Percentiles rank a stretch among this genome's conserved stretches.
Conservation (phyloP, 73 alveolate species). For the Durusdinium trenchii region DNA sequence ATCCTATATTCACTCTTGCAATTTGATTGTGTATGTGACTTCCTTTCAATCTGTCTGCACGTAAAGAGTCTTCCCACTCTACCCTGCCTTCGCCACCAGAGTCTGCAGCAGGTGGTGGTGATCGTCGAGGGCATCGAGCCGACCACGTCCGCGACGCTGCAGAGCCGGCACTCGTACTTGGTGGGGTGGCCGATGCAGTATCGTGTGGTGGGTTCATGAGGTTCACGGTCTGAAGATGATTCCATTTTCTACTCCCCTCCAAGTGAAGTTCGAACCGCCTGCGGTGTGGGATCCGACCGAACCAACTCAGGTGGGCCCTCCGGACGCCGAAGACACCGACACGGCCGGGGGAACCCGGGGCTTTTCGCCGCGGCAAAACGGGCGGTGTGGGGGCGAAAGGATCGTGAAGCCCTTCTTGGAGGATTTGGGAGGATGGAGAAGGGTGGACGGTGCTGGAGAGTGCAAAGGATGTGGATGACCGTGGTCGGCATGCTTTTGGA, state of each 20-base stretch:
- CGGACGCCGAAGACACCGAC: constrained; percentile 53
- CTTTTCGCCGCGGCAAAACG: not conserved
- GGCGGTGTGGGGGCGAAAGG: not conserved
- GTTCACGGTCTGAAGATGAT: too few species aligned
- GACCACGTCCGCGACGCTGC: constrained; percentile 83
- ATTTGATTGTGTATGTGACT: not conserved
- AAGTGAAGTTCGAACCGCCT: too few species aligned
- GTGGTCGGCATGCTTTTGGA: too few species aligned
- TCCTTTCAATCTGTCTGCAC: too few species aligned
- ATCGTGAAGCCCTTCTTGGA: too few species aligned
- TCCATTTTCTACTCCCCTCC: too few species aligned
- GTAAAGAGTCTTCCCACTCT: too few species aligned
- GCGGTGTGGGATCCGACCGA: too few species aligned
- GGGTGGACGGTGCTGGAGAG: not conserved
- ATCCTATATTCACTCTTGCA: not conserved
- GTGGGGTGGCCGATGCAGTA: too few species aligned
- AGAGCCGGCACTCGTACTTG: constrained; percentile 75
- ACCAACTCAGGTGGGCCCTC: constrained; percentile 64
- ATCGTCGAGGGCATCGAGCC: constrained; percentile 90
- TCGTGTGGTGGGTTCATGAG: too few species aligned
- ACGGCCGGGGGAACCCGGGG: not conserved
- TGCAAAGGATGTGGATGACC: not conserved
- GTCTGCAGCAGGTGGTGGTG: constrained; percentile 78
- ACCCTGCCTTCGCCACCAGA: too few species aligned
- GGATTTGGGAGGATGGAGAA: constrained; percentile 9